Percentiles rank a stretch among this genome's conserved stretches.
Conservation (phyloP, 1,139 yeast genomes). For the Magnusiomyces ingens region DNA sequence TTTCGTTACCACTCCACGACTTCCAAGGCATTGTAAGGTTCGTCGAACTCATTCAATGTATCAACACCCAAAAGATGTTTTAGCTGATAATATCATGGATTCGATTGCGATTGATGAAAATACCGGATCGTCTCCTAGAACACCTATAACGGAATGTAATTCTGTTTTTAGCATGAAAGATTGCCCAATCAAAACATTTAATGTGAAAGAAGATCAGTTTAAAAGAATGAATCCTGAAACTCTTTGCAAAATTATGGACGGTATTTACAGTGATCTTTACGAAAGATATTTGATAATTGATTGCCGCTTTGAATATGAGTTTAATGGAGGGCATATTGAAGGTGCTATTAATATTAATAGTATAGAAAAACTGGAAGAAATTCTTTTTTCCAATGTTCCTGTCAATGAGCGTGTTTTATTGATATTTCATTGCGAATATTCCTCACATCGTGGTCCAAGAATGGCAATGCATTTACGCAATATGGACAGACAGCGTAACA, state of each 20-base stretch:
- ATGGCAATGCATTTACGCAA: conserved; percentile 84
- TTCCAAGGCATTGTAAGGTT: conserved; percentile 32
- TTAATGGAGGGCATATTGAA: conserved; percentile 81
- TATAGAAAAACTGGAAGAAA: conserved; percentile 56
- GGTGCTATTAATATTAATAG: conserved; percentile 75
- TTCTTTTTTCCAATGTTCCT: conserved; percentile 23
- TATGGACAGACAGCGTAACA: conserved; percentile 69
- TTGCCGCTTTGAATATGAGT: conserved; percentile 91
- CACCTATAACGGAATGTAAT: conserved; percentile 12
- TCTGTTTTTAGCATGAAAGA: conserved; percentile 20
- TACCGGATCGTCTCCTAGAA: conserved; percentile 11
- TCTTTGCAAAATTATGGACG: conserved; percentile 55
- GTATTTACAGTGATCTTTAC: conserved; percentile 48
- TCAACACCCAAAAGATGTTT: conserved; percentile 39
- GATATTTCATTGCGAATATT: conserved; percentile 90
- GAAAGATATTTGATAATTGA: conserved; percentile 64
- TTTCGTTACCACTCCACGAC: conserved; percentile 16
- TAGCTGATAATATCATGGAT: conserved; percentile 26
- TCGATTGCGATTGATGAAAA: conserved; percentile 14
- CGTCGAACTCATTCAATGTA: conserved; percentile 65
- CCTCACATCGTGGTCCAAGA: conserved; percentile 86
- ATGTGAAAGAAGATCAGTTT: conserved; percentile 54
- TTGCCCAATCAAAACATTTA: conserved; percentile 27
- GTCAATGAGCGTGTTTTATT: conserved; percentile 41
- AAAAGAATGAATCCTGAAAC: conserved; percentile 69